phyloP scores from a whole-genome alignment of 345 rosid species.

The Limnanthes douglasii region DNA sequence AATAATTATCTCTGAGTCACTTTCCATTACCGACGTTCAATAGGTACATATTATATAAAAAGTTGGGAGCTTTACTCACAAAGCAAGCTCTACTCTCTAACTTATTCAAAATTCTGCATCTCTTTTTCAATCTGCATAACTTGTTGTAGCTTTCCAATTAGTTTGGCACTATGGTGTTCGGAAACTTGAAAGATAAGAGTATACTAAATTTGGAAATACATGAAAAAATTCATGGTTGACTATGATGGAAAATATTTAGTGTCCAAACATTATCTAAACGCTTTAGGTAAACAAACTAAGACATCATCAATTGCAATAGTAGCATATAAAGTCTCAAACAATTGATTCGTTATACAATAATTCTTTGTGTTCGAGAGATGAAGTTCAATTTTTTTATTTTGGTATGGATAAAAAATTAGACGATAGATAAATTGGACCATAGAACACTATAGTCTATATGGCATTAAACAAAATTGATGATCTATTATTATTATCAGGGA shows the following conservation, averaged over 20 bases:
- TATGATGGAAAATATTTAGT: too few relatives aligned
- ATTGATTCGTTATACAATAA: slow-evolving; percentile 49
- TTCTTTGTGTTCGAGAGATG: slow-evolving; percentile 24
- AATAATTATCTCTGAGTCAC: neutral
- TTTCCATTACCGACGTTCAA: slow-evolving; percentile 1
- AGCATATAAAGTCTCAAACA: slow-evolving; percentile 59
- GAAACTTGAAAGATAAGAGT: slow-evolving; percentile 1
- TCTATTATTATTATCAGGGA: too few relatives aligned
- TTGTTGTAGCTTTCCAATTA: slow-evolving; percentile 62
- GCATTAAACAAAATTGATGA: too few relatives aligned
- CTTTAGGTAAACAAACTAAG: slow-evolving; percentile 18
- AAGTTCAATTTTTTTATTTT: slow-evolving; percentile 16
- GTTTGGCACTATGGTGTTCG: slow-evolving; percentile 30
- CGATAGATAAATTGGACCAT: slow-evolving; percentile 5
- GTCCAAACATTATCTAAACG: slow-evolving; percentile 41
- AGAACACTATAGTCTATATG: slow-evolving; percentile 3
- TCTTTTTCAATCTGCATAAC: slow-evolving; percentile 55
- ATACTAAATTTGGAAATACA: too few relatives aligned
- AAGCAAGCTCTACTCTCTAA: slow-evolving; percentile 19
- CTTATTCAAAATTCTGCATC: slow-evolving; percentile 32
- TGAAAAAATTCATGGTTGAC: too few relatives aligned
- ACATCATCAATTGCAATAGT: slow-evolving; percentile 24
- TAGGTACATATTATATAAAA: neutral
- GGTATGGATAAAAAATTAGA: slow-evolving; percentile 17
- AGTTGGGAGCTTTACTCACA: slow-evolving; percentile 14